Evolutionary conservation across 805 yeast species (phyloP), one percentile per base, ranked within the genome.

Genomic region (Lachancea waltii): DNA sequence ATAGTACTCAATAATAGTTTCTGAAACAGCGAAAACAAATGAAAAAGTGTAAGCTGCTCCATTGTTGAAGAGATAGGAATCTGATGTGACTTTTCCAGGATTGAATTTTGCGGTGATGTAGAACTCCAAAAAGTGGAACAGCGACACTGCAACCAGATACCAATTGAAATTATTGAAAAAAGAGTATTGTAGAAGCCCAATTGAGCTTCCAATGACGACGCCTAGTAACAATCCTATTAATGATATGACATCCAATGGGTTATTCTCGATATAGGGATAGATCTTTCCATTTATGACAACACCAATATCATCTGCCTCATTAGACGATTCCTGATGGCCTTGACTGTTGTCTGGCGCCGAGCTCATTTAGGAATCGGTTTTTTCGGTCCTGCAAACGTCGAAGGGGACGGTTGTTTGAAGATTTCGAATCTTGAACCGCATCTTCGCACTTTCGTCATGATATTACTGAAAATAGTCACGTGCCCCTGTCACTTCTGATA

Each of bases 81-180:
- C 86, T 39, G 71, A 71, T 29, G 77, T 78, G 1, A 81, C 81
- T 51, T 79, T 77, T 3, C 67, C 58, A 3, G 78, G 69, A 53
- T 90, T 87, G 62, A 69, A 86, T 36, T 66, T 63, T 0, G 95
- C 87, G 0, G 98, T 92, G 27, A 78, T 72, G 51, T 72, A 75
- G 56, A 80, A 92, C 62, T 92, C 98, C 15, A 85, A 56, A 49
- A 84, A 73, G 57, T 92, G 97, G 62, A 90, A 92, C 0, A 70
- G 19, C 3, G 81, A 58, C 7, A 84, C 54, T 1, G 73, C 56
- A 8, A 69, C 56, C 7, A 81, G 41, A 55, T 83, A 86, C 0
- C 76, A 11, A 4, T 72, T 52, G 20, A 68, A 54, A 5, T 65
- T 58, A 29, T 54, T 60, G 46, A 67, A 62, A 2, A 40, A 39